Percentiles rank a stretch among this genome's conserved stretches.
These are phyloP conservation scores for Albophoma yamanashiensis DNA, from an alignment of 2,329 filamentous ascomycete species.

Conservation along the genomic window DNA sequence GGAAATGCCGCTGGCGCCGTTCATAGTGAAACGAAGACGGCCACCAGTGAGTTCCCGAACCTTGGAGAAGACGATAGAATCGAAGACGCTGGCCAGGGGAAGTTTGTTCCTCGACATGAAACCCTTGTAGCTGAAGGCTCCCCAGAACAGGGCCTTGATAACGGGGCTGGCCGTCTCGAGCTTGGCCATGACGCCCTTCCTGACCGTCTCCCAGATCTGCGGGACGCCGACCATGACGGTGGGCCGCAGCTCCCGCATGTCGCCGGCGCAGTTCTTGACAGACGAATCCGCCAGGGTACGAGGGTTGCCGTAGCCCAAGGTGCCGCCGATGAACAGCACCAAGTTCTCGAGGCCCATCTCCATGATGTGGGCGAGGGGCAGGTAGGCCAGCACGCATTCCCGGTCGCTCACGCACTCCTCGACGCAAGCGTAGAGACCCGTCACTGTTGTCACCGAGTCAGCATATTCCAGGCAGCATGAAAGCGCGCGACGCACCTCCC, in stretches of 20 bases:
- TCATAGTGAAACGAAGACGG: constrained; percentile 79
- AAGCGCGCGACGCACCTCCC: constrained; percentile 37
- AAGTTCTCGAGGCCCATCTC: constrained; percentile 95
- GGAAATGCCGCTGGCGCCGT: constrained; percentile 84
- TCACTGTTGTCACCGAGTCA: constrained; percentile 33
- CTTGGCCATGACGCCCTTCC: constrained; percentile 81
- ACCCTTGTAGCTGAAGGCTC: constrained; percentile 47
- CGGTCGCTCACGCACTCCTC: constrained; percentile 66
- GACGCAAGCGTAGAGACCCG: constrained; percentile 70
- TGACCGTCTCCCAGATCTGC: constrained; percentile 93
- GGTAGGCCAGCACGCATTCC: constrained; percentile 78
- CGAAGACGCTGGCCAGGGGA: constrained; percentile 60
- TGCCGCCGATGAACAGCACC: constrained; percentile 79
- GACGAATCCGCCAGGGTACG: constrained; percentile 79
- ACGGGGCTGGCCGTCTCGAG: constrained; percentile 63
- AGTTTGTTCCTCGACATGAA: constrained; percentile 48
- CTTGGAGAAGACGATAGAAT: constrained; percentile 82
- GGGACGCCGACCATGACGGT: constrained; percentile 91
- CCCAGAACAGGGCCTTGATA: constrained; percentile 68
- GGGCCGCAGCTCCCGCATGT: constrained; percentile 85
- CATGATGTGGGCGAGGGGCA: constrained; percentile 90
- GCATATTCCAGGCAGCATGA: not conserved
- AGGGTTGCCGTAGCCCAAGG: constrained; percentile 86
- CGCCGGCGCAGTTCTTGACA: constrained; percentile 81
- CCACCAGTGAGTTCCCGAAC: constrained; percentile 86